Conservation (phyloP, 2,329 filamentous ascomycete genomes). For the Rhinocladiella mackenziei region DNA sequence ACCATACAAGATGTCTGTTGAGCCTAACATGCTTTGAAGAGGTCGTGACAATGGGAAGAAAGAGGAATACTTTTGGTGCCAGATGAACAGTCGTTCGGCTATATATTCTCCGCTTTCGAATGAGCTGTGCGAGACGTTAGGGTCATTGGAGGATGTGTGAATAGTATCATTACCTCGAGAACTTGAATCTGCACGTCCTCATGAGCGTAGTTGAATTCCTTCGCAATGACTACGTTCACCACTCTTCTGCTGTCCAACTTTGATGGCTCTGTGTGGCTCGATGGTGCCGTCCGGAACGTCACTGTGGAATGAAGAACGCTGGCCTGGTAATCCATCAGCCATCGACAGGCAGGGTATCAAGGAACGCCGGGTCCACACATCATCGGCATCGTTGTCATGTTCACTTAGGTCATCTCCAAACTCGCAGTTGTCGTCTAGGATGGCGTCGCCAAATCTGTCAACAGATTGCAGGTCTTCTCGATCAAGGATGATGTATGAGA, state of each 20-base stretch:
- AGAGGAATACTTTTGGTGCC: constrained; percentile 73
- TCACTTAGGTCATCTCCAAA: constrained; percentile 9
- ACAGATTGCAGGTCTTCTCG: constrained; percentile 71
- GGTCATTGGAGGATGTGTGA: background rate
- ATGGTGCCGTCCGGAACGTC: constrained; percentile 13
- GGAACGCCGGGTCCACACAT: no score
- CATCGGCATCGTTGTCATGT: constrained; percentile 22
- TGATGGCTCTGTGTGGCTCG: constrained; percentile 7
- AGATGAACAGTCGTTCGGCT: constrained; percentile 69
- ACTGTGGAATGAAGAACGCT: constrained; percentile 13
- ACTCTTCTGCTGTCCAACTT: constrained; percentile 54
- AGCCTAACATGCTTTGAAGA: constrained; percentile 34
- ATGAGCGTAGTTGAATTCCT: constrained; percentile 70
- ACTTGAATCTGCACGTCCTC: constrained; percentile 77
- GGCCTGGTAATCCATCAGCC: constrained; percentile 6
- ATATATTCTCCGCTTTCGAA: constrained; percentile 73
- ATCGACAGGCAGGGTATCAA: no score
- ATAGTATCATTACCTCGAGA: constrained; percentile 48
- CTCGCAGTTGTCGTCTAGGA: constrained; percentile 50
- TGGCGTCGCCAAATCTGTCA: constrained; percentile 71
- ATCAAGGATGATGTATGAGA: constrained; percentile 65
- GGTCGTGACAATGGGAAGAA: constrained; percentile 66
- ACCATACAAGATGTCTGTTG: constrained; percentile 41
- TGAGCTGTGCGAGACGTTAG: constrained; percentile 57
- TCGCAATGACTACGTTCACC: constrained; percentile 78